These are phyloP conservation scores for Pneumocystis murina DNA, from an alignment of 1,139 yeast species.

Conservation along the genomic window DNA sequence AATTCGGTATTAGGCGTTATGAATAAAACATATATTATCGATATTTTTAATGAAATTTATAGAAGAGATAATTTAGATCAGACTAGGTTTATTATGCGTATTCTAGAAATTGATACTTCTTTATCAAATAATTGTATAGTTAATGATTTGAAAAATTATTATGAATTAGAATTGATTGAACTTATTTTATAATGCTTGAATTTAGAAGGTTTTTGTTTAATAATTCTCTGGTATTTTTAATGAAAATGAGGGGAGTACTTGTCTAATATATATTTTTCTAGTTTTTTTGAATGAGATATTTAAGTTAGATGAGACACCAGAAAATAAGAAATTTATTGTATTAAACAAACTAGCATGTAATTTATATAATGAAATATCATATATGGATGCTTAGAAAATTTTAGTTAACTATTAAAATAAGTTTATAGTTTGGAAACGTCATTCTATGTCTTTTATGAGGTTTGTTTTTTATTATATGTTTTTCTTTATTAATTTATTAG, in stretches of 20 bases:
- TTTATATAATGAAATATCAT: slow-evolving; percentile 16
- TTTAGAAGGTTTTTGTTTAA: not conserved
- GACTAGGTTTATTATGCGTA: slow-evolving; percentile 23
- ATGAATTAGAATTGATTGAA: slow-evolving; percentile 10
- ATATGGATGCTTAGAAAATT: not conserved
- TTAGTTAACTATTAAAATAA: slow-evolving; percentile 22
- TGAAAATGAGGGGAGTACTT: not conserved
- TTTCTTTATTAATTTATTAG: not conserved
- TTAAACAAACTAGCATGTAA: not conserved
- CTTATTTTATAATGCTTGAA: not conserved
- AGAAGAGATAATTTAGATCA: slow-evolving; percentile 23
- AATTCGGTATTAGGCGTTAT: slow-evolving; percentile 9
- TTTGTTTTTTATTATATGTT: not conserved
- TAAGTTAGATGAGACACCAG: not conserved
- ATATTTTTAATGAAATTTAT: slow-evolving; percentile 24
- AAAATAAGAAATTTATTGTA: not conserved
- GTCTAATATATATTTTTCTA: not conserved
- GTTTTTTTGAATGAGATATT: not conserved
- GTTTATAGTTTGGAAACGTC: slow-evolving; percentile 78
- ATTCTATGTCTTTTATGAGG: slow-evolving; percentile 66
- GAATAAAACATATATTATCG: slow-evolving; percentile 17
- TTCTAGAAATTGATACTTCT: slow-evolving; percentile 19
- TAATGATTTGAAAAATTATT: slow-evolving; percentile 11
- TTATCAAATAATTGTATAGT: slow-evolving; percentile 14
- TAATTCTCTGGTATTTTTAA: slow-evolving; percentile 2